Evolutionary conservation across 108 stramenopile genomes (phyloP).

Genomic region (Fragilaria radians): DNA sequence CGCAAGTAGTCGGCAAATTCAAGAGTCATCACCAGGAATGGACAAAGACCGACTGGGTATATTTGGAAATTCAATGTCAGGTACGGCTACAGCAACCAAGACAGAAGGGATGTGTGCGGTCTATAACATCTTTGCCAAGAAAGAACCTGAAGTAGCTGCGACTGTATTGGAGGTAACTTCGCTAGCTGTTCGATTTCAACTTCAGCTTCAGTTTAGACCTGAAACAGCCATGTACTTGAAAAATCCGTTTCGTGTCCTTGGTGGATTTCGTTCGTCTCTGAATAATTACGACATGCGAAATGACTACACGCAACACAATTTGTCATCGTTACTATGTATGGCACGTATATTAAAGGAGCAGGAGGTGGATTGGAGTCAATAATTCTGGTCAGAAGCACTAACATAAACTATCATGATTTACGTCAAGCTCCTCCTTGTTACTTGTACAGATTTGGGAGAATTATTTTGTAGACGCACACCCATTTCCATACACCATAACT

Average conservation of each 20-base stretch:
- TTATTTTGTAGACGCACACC: no score
- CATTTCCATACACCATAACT: no score
- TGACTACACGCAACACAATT: background rate
- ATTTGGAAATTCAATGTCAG: no score
- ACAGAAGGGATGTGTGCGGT: background rate
- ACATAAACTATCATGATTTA: no score
- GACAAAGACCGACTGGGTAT: no score
- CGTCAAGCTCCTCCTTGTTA: no score
- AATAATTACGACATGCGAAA: background rate
- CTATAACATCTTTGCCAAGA: background rate
- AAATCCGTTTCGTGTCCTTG: background rate
- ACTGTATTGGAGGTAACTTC: background rate
- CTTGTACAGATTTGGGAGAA: no score
- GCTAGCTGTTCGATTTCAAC: background rate
- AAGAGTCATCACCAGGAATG: no score
- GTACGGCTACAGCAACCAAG: background rate
- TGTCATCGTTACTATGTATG: background rate
- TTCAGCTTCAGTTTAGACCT: background rate
- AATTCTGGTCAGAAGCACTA: background rate
- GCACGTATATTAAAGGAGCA: background rate
- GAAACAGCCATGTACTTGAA: background rate
- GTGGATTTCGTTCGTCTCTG: background rate
- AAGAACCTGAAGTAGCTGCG: background rate
- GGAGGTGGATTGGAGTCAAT: background rate
- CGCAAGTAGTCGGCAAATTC: no score